Evolutionary conservation across 495 filamentous ascomycete genomes (phyloP).

Genomic region (Tuber indicum): DNA sequence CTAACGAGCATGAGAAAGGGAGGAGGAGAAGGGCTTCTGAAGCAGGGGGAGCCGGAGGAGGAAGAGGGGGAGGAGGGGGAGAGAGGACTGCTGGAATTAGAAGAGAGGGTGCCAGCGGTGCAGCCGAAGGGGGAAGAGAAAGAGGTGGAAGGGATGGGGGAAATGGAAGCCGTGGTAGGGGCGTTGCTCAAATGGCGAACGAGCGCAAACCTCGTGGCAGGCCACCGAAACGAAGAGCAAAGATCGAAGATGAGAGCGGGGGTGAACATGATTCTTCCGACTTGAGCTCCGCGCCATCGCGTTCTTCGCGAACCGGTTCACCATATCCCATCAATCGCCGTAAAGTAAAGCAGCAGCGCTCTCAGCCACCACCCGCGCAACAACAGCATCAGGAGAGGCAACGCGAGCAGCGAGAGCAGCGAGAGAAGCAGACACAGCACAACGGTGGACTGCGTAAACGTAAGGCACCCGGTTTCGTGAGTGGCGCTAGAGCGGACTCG

Average conservation of each 20-base stretch:
- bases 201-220: slow-evolving; percentile 19
- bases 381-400: neutral
- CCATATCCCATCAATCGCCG: slow-evolving; percentile 29
- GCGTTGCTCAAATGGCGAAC: slow-evolving; percentile 19
- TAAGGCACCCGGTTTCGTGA: slow-evolving; percentile 10
- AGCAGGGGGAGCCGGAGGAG: slow-evolving; percentile 8
- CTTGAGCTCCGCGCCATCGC: slow-evolving; percentile 36
- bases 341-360: slow-evolving; percentile 6
- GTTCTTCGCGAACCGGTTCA: slow-evolving; percentile 32
- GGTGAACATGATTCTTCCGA: slow-evolving; percentile 39
- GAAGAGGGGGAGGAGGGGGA: neutral
- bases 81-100: slow-evolving; percentile 4
- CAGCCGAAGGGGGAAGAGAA: neutral
- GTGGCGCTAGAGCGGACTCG: slow-evolving; percentile 15
- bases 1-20: slow-evolving; percentile 26
- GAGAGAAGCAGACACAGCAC: slow-evolving; percentile 20
- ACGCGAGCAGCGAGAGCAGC: neutral
- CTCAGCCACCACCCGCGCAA: neutral
- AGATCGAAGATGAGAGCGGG: slow-evolving; percentile 20
- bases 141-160: slow-evolving; percentile 4
- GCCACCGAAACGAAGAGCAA: slow-evolving; percentile 21
- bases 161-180: slow-evolving; percentile 9
- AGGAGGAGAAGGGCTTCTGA: slow-evolving; percentile 29
- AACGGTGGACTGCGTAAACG: slow-evolving; percentile 20
- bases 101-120: neutral